Evolutionary conservation across 2,329 filamentous ascomycete species (phyloP).

Genomic region (Remersonia thermophila): DNA sequence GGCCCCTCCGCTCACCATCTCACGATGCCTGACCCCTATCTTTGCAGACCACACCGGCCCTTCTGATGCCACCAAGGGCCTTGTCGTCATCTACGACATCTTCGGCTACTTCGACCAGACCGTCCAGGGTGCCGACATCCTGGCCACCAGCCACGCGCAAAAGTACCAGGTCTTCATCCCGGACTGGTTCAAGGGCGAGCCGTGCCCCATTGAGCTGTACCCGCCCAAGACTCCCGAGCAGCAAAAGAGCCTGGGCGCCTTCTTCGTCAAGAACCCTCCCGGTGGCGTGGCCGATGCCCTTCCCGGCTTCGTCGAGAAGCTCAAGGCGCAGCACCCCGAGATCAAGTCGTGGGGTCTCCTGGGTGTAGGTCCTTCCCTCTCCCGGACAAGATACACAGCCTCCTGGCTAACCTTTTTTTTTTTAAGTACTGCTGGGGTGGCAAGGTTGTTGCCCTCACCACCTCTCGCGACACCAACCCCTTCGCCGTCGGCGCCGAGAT

Average conservation of each 20-base stretch:
- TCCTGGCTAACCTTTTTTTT: no score
- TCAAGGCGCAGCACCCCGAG: conserved; percentile 37
- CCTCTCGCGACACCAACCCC: conserved; percentile 37
- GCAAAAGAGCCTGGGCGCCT: conserved; percentile 42
- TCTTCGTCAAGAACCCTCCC: conserved; percentile 42
- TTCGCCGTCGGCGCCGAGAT: conserved; percentile 42
- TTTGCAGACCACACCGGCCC: conserved; percentile 39
- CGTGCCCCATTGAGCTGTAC: conserved; percentile 43
- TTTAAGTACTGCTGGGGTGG: conserved; percentile 61
- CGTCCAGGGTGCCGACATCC: conserved; percentile 56
- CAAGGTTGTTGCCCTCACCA: conserved; percentile 46
- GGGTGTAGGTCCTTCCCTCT: conserved; percentile 35
- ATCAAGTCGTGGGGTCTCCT: conserved; percentile 49
- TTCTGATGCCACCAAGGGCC: conserved; percentile 38
- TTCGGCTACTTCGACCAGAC: conserved; percentile 61
- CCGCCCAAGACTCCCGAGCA: conserved; percentile 55
- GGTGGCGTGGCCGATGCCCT: conserved; percentile 35
- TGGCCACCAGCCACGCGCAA: conserved; percentile 41
- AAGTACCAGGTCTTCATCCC: conserved; percentile 83
- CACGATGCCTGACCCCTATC: no score
- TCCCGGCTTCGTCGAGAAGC: conserved; percentile 42
- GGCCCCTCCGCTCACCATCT: no score
- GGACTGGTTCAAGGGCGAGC: conserved; percentile 75
- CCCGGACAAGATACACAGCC: no score
- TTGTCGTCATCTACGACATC: conserved; percentile 54